A percentile compares a stretch with the other conserved stretches of the same genome.
Evolutionary conservation across 2,329 filamentous ascomycete species (phyloP).

Genomic region (Colletotrichum agaves): DNA sequence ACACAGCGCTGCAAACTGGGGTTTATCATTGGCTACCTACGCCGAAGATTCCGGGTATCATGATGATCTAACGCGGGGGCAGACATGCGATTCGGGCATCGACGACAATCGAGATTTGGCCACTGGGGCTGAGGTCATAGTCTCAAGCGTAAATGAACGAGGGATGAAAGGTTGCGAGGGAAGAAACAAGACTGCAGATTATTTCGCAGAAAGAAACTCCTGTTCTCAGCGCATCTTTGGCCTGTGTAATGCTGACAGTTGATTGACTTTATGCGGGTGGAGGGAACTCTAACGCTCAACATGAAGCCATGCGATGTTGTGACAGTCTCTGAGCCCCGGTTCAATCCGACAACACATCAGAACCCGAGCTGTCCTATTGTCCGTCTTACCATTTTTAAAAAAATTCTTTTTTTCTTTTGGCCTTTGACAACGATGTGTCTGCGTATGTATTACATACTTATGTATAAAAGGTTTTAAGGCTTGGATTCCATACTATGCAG

Average conservation of each 20-base stretch:
- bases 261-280: not conserved
- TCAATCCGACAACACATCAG: constrained; percentile 27
- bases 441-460: no score
- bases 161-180: not conserved
- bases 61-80: constrained; percentile 1
- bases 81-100: constrained; percentile 19
- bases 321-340: constrained; percentile 12
- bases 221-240: not conserved
- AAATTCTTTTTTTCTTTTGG: not conserved
- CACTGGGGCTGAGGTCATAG: not conserved
- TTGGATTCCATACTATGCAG: no score
- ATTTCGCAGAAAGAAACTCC: not conserved
- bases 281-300: not conserved
- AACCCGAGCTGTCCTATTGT: constrained; percentile 15
- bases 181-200: constrained; percentile 3
- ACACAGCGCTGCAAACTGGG: constrained; percentile 5
- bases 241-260: not conserved
- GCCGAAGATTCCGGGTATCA: not conserved
- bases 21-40: constrained; percentile 13
- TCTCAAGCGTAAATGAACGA: not conserved
- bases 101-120: constrained; percentile 23
- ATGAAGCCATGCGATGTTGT: constrained; percentile 14
- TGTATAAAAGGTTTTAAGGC: no score
- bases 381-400: not conserved
- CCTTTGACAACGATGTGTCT: no score